phyloP scores from a whole-genome alignment of 2,329 filamentous ascomycete genomes.

The Pseudogymnoascus sp. region DNA sequence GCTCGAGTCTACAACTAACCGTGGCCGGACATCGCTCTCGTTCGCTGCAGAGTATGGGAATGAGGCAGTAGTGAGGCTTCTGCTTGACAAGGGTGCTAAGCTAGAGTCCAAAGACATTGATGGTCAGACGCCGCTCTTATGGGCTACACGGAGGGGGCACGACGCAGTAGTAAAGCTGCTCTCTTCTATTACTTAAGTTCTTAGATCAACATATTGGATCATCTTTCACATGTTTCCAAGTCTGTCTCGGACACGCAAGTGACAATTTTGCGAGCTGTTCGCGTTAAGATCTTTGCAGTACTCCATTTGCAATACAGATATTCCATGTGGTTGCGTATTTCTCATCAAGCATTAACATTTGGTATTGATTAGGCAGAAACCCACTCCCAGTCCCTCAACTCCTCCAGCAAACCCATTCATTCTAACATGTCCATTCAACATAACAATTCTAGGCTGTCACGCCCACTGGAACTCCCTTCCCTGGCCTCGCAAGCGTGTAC shows the following conservation, averaged over 20 bases:
- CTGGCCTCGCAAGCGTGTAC: conserved; percentile 55
- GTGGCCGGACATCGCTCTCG: conserved; percentile 11
- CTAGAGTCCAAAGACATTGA: neutral
- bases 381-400: conserved; percentile 2
- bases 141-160: conserved; percentile 25
- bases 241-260: neutral
- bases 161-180: neutral
- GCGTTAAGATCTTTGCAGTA: neutral
- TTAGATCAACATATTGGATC: neutral
- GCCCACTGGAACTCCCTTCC: neutral
- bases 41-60: conserved; percentile 8
- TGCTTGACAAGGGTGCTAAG: neutral
- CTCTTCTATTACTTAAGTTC: neutral
- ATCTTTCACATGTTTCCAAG: neutral
- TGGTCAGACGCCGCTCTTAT: neutral
- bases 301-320: neutral
- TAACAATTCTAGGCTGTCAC: neutral
- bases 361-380: neutral
- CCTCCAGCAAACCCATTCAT: conserved; percentile 1
- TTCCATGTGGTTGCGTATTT: neutral
- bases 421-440: neutral
- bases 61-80: neutral
- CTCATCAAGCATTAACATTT: conserved; percentile 9
- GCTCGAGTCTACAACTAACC: neutral
- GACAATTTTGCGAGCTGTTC: neutral